These are phyloP conservation scores for Sclerospora graminicola DNA, from an alignment of 352 stramenopile species.

Conservation along the genomic window DNA sequence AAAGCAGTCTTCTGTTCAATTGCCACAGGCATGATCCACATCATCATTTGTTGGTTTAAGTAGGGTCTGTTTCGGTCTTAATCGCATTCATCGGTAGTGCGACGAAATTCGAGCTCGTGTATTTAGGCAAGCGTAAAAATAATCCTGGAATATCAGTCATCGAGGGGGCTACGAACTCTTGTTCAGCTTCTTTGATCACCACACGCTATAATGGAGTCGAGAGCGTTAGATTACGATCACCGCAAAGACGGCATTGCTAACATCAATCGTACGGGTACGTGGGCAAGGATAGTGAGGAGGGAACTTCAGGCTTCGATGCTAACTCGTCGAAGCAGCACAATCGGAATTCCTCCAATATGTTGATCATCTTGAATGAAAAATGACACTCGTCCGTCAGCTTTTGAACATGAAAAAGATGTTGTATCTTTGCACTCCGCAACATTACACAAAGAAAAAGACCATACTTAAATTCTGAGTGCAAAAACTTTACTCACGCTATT, in stretches of 20 bases:
- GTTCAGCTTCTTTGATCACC: no score
- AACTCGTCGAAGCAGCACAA: no score
- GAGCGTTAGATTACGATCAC: background rate
- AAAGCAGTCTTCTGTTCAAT: slow-evolving; percentile 74
- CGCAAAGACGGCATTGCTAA: background rate
- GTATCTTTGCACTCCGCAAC: slow-evolving; percentile 25
- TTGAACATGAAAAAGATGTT: slow-evolving; percentile 19
- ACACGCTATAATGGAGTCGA: no score
- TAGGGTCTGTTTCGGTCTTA: no score
- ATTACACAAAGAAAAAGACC: slow-evolving; percentile 4
- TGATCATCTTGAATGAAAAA: no score
- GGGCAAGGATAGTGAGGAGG: slow-evolving; percentile 68
- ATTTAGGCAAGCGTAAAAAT: no score
- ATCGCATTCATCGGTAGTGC: slow-evolving; percentile 70
- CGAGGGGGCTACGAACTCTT: no score
- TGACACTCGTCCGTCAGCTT: slow-evolving; percentile 27
- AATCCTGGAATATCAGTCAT: no score
- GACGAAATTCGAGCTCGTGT: slow-evolving; percentile 80
- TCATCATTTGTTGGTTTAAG: slow-evolving; percentile 85
- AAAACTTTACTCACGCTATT: slow-evolving; percentile 61
- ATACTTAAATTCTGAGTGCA: background rate
- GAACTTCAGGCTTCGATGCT: no score
- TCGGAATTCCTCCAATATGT: no score
- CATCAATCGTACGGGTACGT: slow-evolving; percentile 30
- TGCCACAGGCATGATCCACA: slow-evolving; percentile 79